These are phyloP conservation scores for Coniosporium apollinis DNA, from an alignment of 495 filamentous ascomycete genomes.

Conservation along the genomic window DNA sequence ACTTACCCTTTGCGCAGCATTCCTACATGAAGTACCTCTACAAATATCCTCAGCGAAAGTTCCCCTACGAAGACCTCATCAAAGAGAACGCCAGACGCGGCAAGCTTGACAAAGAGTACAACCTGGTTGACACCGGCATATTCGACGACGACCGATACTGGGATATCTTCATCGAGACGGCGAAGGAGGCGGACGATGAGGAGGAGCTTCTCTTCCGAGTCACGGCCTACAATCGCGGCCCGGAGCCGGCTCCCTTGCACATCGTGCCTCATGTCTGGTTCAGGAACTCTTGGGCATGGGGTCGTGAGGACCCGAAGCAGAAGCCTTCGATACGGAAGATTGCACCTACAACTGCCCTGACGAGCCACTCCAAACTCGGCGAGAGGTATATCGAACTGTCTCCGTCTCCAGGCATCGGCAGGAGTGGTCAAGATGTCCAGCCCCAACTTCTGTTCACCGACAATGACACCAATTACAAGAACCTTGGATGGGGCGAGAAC, in stretches of 20 bases:
- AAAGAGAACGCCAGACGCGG: conserved; percentile 64
- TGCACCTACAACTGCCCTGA: conserved; percentile 47
- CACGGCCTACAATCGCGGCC: conserved; percentile 88
- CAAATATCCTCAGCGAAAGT: conserved; percentile 84
- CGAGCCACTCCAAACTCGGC: conserved; percentile 60
- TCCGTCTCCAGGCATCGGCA: conserved; percentile 69
- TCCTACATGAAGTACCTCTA: conserved; percentile 99
- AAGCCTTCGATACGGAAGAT: conserved; percentile 59
- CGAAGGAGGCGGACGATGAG: conserved; percentile 76
- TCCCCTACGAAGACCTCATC: conserved; percentile 78
- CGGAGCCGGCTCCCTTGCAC: conserved; percentile 76
- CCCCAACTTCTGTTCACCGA: conserved; percentile 82
- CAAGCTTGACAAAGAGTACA: conserved; percentile 69
- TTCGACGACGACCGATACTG: conserved; percentile 90
- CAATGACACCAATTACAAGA: conserved; percentile 77
- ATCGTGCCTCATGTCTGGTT: conserved; percentile 95
- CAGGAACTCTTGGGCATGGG: conserved; percentile 93
- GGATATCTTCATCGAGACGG: conserved; percentile 94
- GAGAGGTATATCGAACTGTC: conserved; percentile 73
- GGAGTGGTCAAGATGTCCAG: conserved; percentile 62
- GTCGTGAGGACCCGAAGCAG: conserved; percentile 47
- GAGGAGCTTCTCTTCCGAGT: conserved; percentile 89
- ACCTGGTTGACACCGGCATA: conserved; percentile 75
- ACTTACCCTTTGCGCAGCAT: conserved; percentile 36
- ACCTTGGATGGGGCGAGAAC: conserved; percentile 50